These are phyloP conservation scores for Nakazawaea populi DNA, from an alignment of 805 yeast genomes.

Conservation along the genomic window DNA sequence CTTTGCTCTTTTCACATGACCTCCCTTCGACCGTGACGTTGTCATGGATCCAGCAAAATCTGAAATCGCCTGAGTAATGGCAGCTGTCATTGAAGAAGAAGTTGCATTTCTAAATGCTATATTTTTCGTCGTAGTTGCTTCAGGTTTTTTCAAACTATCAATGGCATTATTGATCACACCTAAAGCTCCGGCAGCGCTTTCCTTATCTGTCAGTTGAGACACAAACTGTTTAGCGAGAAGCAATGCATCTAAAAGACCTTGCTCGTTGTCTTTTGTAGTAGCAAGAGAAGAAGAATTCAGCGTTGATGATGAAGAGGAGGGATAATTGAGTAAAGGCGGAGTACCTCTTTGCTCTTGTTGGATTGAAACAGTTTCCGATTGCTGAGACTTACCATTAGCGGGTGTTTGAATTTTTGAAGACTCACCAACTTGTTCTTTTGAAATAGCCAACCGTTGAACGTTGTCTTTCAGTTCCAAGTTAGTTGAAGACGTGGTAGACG, in stretches of 20 bases:
- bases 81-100: conserved; percentile 9
- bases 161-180: conserved; percentile 23
- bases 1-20: not conserved
- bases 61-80: conserved; percentile 10
- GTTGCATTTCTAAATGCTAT: not conserved
- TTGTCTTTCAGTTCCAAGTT: conserved; percentile 9
- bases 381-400: no score
- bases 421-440: no score
- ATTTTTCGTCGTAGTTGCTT: not conserved
- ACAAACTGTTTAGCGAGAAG: conserved; percentile 27
- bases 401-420: no score
- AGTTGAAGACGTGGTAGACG: conserved; percentile 1
- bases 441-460: no score
- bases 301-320: no score
- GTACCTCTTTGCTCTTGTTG: no score
- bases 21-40: not conserved
- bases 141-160: conserved; percentile 17
- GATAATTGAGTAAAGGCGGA: no score
- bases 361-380: no score
- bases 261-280: not conserved
- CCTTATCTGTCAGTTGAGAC: conserved; percentile 11
- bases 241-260: conserved; percentile 25
- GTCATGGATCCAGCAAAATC: conserved; percentile 2
- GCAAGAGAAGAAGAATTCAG: not conserved
- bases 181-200: conserved; percentile 15